phyloP scores from a whole-genome alignment of 805 yeast genomes.

The Yarrowia divulgata region DNA sequence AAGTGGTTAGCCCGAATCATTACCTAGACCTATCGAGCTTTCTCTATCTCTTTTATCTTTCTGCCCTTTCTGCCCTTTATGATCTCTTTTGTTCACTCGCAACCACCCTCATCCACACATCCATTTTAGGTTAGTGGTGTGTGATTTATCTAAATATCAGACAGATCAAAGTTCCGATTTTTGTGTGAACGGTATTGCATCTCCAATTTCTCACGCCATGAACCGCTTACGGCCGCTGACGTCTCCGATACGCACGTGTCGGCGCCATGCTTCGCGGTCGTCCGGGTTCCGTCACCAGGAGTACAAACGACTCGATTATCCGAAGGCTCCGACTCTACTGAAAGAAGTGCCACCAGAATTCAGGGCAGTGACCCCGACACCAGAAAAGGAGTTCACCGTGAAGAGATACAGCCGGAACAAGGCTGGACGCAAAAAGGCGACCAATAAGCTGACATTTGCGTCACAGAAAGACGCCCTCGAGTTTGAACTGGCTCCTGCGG shows the following conservation, averaged over 20 bases:
- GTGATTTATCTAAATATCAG: too few species aligned
- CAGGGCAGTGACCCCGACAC: background rate
- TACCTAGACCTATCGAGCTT: too few species aligned
- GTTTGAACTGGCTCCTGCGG: background rate
- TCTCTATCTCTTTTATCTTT: too few species aligned
- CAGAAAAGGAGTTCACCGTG: background rate
- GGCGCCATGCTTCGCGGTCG: background rate
- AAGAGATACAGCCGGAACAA: background rate
- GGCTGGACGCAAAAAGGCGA: background rate
- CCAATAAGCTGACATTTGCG: background rate
- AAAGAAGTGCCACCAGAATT: background rate
- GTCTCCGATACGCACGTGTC: background rate
- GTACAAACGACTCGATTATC: slow-evolving; percentile 14
- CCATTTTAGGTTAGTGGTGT: too few species aligned
- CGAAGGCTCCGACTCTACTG: slow-evolving; percentile 1
- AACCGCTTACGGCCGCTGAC: background rate
- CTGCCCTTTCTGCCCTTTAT: too few species aligned
- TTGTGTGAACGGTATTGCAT: background rate
- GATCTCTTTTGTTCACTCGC: too few species aligned
- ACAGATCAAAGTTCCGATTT: background rate
- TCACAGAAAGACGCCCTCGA: background rate
- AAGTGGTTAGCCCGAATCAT: too few species aligned
- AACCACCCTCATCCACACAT: too few species aligned
- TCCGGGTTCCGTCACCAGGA: background rate
- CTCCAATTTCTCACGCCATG: background rate